These are phyloP conservation scores for Boletus huronensis DNA, from an alignment of 768 basidiomycete genomes.

Conservation along the genomic window DNA sequence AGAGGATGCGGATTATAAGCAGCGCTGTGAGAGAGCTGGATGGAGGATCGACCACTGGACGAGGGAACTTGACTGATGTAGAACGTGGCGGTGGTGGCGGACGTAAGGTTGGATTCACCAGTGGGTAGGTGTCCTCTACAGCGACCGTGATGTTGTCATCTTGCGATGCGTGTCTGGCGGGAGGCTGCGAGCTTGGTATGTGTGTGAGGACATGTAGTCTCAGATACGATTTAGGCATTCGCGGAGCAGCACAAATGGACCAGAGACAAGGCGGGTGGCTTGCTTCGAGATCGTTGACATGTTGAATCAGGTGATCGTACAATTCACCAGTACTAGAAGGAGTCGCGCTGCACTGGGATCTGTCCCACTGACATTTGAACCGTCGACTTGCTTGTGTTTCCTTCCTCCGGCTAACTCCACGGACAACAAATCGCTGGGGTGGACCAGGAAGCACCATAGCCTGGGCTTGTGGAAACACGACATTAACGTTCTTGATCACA, in stretches of 20 bases:
- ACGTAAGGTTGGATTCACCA: constrained; percentile 60
- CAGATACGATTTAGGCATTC: constrained; percentile 48
- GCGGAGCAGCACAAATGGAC: constrained; percentile 57
- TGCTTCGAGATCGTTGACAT: constrained; percentile 45
- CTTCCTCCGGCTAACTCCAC: constrained; percentile 73
- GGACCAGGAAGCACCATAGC: constrained; percentile 81
- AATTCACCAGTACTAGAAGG: constrained; percentile 57
- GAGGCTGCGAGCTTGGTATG: constrained; percentile 56
- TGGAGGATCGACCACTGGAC: constrained; percentile 61
- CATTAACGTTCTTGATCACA: constrained; percentile 88
- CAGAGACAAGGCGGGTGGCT: constrained; percentile 61
- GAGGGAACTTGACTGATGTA: constrained; percentile 54
- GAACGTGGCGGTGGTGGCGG: constrained; percentile 69
- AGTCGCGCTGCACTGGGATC: constrained; percentile 48
- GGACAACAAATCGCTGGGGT: constrained; percentile 79
- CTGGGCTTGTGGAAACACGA: constrained; percentile 79
- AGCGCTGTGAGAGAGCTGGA: constrained; percentile 76
- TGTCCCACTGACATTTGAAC: constrained; percentile 78
- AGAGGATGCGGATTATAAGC: constrained; percentile 79
- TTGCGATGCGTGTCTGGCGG: constrained; percentile 62
- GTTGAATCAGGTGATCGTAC: constrained; percentile 68
- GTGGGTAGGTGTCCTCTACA: constrained; percentile 52
- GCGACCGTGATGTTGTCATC: constrained; percentile 73
- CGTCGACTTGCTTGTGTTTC: constrained; percentile 53
- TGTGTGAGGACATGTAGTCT: constrained; percentile 76